Evolutionary conservation across 2,329 filamentous ascomycete species (phyloP), one percentile per base, ranked within the genome.

Genomic region (Chaetomium sp.): DNA sequence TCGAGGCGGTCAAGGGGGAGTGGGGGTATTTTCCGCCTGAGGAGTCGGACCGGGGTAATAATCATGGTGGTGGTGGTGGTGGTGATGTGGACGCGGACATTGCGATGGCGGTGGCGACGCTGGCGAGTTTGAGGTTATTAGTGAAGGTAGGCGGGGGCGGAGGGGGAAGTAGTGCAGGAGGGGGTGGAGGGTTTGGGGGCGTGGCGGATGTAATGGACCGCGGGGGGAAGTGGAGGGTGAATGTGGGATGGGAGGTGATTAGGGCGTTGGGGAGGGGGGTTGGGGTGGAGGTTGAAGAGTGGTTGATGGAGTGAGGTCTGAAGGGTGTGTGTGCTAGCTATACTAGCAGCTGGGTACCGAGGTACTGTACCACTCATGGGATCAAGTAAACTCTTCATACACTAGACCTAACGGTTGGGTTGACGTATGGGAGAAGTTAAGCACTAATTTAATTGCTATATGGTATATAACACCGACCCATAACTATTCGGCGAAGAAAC

Each of bases 271-370:
- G 87, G 34, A 75, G 89, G 65, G 86, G 81, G 66, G 80, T 94
- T 51, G 86, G 86, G 2, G 78, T 94, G n/a, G 88, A 91, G 68
- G 78, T 91, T 10, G 84, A 88, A 59, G 88, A 92, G 68, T 91
- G 86, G 78, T 71, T 89, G 54, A 78, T 85, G 49, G 87, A 89
- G 60, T 89, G 68, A 53, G 32, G 2, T n/a, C 14, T 19, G 27
- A 32, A 35, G 10, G 9, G 35, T 37, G 7, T 12, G 36, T 42
- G 19, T n/a, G 19, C 19, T 27, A 27, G 19, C 19, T 27, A 27
- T 27, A 27, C 19, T 27, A 27, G 19, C 19, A 27, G 19, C 19
- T 27, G 19, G 19, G 19, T 27, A 27, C 19, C 19, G 19, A 27
- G 19, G 19, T 27, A 27, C 19, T 27, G 19, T 27, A 27, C 19